Evolutionary conservation across 768 basidiomycete genomes (phyloP).

Genomic region (Agaricus subrufescens): DNA sequence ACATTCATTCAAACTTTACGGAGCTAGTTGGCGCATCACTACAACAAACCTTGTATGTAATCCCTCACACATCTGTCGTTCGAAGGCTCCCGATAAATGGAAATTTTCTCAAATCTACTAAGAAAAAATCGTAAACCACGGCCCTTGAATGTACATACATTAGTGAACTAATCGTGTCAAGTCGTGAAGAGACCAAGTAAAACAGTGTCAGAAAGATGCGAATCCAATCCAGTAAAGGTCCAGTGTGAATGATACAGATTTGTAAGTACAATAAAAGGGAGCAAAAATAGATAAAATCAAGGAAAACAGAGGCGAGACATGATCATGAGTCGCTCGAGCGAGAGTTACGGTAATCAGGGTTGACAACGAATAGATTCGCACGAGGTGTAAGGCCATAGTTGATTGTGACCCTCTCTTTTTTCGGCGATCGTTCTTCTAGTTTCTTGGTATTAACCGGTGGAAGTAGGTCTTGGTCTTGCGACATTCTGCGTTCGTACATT

Average conservation of each 20-base stretch:
- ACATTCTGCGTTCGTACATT: conserved; percentile 55
- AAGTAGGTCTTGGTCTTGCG: conserved; percentile 38
- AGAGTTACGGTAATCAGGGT: conserved; percentile 47
- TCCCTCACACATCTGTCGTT: too few species aligned
- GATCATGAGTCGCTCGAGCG: conserved; percentile 8
- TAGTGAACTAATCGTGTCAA: not conserved
- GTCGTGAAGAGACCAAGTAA: conserved; percentile 3
- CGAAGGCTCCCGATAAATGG: too few species aligned
- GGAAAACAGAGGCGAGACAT: conserved; percentile 3
- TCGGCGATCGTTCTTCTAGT: conserved; percentile 32
- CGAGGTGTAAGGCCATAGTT: conserved; percentile 66
- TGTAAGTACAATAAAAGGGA: not conserved
- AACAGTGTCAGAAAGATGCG: not conserved
- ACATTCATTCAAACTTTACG: too few species aligned
- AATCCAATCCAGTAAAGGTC: not conserved
- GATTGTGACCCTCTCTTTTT: conserved; percentile 34
- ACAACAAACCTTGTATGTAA: too few species aligned
- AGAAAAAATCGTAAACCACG: not conserved
- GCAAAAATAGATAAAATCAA: not conserved
- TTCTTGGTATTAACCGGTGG: conserved; percentile 35
- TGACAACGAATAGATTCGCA: conserved; percentile 65
- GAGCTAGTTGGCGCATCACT: too few species aligned
- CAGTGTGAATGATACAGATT: not conserved
- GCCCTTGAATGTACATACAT: not conserved
- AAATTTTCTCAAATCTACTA: not conserved